phyloP scores from a whole-genome alignment of 2,329 filamentous ascomycete genomes.

The Nemania bipapillata region DNA sequence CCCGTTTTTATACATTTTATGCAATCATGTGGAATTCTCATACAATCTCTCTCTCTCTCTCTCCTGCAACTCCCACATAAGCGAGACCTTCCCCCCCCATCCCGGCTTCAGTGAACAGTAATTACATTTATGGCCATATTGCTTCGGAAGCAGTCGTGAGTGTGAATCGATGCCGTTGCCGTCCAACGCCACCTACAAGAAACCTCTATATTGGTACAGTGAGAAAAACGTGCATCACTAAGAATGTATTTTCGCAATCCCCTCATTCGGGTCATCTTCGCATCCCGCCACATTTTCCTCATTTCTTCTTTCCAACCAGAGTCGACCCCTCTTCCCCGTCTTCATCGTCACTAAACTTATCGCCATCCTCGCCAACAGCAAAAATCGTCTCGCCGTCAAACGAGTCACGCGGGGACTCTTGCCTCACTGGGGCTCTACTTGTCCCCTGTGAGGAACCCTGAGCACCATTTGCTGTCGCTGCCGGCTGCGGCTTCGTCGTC shows the following conservation, averaged over 20 bases:
- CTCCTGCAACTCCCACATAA: slow-evolving; percentile 4
- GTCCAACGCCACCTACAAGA: slow-evolving; percentile 44
- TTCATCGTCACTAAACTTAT: slow-evolving; percentile 84
- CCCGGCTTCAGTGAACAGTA: slow-evolving; percentile 19
- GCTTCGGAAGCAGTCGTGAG: slow-evolving; percentile 29
- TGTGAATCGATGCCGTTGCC: slow-evolving; percentile 33
- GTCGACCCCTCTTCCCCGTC: slow-evolving; percentile 67
- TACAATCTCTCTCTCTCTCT: slow-evolving; percentile 32
- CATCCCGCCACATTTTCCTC: not conserved
- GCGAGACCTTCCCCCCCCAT: not conserved
- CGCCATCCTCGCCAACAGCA: slow-evolving; percentile 85
- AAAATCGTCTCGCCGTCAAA: slow-evolving; percentile 92
- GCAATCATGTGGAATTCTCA: slow-evolving; percentile 4
- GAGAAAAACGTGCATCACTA: slow-evolving; percentile 34
- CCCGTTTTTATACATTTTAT: not conserved
- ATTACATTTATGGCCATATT: slow-evolving; percentile 29
- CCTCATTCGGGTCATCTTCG: not conserved
- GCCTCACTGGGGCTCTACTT: slow-evolving; percentile 44
- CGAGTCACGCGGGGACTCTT: slow-evolving; percentile 68
- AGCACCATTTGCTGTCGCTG: slow-evolving; percentile 35
- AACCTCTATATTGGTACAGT: slow-evolving; percentile 44
- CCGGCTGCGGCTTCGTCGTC: slow-evolving; percentile 45
- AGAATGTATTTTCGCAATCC: slow-evolving; percentile 4
- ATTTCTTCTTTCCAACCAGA: slow-evolving; percentile 62
- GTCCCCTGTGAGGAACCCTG: slow-evolving; percentile 40